phyloP scores from a whole-genome alignment of 2,329 filamentous ascomycete genomes.

The Cercospora brassicicola region DNA sequence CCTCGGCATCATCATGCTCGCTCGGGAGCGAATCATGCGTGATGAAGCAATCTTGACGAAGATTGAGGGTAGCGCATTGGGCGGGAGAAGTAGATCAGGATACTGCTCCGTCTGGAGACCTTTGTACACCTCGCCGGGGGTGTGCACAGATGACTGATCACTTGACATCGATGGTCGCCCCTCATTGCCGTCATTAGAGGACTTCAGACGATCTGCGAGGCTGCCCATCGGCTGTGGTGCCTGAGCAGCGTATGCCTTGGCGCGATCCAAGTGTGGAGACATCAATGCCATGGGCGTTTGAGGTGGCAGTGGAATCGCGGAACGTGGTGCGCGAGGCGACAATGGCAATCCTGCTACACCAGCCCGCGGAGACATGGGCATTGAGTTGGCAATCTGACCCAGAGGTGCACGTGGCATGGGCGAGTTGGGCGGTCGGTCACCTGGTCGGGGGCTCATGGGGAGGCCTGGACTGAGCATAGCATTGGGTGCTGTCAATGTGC shows the following conservation, averaged over 20 bases:
- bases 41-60: constrained; percentile 88
- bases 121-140: constrained; percentile 61
- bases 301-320: constrained; percentile 70
- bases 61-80: constrained; percentile 84
- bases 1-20: constrained; percentile 77
- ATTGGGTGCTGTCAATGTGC: constrained; percentile 45
- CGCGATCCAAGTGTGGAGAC: constrained; percentile 49
- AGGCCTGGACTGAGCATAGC: constrained; percentile 61
- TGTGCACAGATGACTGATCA: constrained; percentile 27
- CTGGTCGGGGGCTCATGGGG: constrained; percentile 61
- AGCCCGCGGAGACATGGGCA: constrained; percentile 66
- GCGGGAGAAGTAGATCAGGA: constrained; percentile 79
- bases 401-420: constrained; percentile 59
- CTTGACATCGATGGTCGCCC: constrained; percentile 33
- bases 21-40: constrained; percentile 85
- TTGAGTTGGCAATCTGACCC: constrained; percentile 57
- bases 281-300: constrained; percentile 66
- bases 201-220: constrained; percentile 29
- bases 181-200: constrained; percentile 24
- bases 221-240: constrained; percentile 23
- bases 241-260: constrained; percentile 40
- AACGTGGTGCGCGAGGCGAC: constrained; percentile 71
- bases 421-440: constrained; percentile 60
- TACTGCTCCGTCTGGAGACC: constrained; percentile 83
- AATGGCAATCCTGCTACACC: constrained; percentile 57